Percentiles rank a stretch among this genome's conserved stretches.
Conservation (phyloP, 352 stramenopile species). For the Phytophthora parvispora region DNA sequence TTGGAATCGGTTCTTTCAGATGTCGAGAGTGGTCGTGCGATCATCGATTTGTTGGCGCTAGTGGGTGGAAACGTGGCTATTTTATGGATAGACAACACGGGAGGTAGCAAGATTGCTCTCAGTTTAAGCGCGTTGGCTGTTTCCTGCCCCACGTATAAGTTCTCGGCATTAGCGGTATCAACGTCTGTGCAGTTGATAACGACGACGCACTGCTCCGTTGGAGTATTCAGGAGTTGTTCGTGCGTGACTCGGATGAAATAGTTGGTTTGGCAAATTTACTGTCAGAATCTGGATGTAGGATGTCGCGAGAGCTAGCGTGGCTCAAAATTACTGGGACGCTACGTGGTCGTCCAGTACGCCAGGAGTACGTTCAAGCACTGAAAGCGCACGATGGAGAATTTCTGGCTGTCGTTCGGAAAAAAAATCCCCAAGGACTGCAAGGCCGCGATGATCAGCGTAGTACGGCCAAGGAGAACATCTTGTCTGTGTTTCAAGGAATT, state of each 20-base stretch:
- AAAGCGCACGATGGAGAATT: neutral
- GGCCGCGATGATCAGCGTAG: constrained; percentile 3
- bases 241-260: neutral
- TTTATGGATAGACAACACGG: neutral
- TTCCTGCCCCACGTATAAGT: neutral
- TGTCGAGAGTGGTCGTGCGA: neutral
- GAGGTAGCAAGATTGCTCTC: neutral
- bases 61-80: neutral
- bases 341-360: neutral
- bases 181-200: neutral
- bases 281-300: neutral
- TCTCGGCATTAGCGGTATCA: neutral
- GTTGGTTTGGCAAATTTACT: neutral
- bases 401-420: neutral
- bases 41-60: neutral
- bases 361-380: neutral
- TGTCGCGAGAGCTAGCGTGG: neutral
- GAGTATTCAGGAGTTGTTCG: neutral
- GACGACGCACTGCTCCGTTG: neutral
- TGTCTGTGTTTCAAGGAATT: neutral
- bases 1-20: neutral
- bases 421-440: neutral
- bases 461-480: neutral
- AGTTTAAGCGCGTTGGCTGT: neutral
- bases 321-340: neutral